phyloP scores from a whole-genome alignment of 1,284 basidiomycete species.

The Sphaerobolus stellatus region DNA sequence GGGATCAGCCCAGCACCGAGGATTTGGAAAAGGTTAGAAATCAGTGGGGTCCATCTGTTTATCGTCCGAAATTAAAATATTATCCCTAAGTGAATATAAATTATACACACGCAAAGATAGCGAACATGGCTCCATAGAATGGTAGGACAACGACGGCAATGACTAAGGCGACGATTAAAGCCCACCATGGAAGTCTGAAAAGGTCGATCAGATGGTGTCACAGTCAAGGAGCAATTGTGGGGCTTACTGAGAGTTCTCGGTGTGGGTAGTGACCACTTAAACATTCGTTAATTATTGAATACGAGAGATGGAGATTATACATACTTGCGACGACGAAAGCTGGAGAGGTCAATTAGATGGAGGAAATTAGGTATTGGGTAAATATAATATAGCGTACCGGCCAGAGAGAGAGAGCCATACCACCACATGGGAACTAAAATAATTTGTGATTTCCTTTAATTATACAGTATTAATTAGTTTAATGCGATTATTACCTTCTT shows the following conservation, averaged over 20 bases:
- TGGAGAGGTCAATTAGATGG: not conserved
- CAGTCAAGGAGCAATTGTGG: not conserved
- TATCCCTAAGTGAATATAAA: slow-evolving; percentile 26
- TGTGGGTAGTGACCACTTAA: slow-evolving; percentile 1
- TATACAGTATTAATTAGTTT: not conserved
- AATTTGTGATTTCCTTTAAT: not conserved
- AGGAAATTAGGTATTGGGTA: not conserved
- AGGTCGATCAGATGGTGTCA: not conserved
- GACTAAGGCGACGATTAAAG: slow-evolving; percentile 33
- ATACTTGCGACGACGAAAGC: slow-evolving; percentile 3
- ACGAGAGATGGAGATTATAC: not conserved
- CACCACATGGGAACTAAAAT: slow-evolving; percentile 1
- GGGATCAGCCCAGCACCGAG: slow-evolving; percentile 31
- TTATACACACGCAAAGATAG: slow-evolving; percentile 45
- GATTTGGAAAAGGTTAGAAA: slow-evolving; percentile 18
- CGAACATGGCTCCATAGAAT: slow-evolving; percentile 54
- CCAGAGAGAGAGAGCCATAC: not conserved
- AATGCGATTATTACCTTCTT: not conserved
- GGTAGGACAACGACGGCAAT: slow-evolving; percentile 52
- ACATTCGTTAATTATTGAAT: not conserved
- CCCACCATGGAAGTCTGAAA: slow-evolving; percentile 50
- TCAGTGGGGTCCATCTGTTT: slow-evolving; percentile 12
- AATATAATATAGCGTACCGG: not conserved
- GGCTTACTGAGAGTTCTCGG: not conserved
- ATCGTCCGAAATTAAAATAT: slow-evolving; percentile 26